These are phyloP conservation scores for Talaromyces sp. DNA, from an alignment of 2,329 filamentous ascomycete genomes.

Conservation along the genomic window DNA sequence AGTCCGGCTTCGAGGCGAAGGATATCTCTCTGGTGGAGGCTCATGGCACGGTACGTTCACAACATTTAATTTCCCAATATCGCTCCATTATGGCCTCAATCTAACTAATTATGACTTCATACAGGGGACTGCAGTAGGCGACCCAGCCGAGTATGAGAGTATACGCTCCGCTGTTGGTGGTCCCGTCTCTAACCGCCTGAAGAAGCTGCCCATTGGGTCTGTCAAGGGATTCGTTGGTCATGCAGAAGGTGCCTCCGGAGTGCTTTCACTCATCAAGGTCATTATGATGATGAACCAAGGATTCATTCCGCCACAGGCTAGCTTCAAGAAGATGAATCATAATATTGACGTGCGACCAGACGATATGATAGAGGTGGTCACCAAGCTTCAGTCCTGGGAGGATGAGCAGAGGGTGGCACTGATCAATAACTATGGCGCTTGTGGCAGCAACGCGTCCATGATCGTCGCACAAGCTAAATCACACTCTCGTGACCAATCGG, in stretches of 20 bases:
- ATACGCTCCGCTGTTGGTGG: neutral
- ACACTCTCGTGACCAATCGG: conserved; percentile 1
- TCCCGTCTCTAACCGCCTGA: neutral
- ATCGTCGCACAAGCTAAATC: conserved; percentile 24
- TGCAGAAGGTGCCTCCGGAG: conserved; percentile 34
- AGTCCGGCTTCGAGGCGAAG: neutral
- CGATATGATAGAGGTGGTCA: conserved; percentile 22
- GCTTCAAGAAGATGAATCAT: conserved; percentile 26
- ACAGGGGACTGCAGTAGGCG: neutral
- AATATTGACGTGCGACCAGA: conserved; percentile 15
- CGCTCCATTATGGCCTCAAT: too few relatives aligned
- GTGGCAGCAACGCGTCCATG: conserved; percentile 32
- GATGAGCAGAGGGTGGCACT: conserved; percentile 19
- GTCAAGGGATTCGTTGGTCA: conserved; percentile 40
- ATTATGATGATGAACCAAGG: conserved; percentile 31
- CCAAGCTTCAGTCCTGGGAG: conserved; percentile 15
- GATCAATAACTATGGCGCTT: conserved; percentile 37
- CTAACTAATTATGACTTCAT: too few relatives aligned
- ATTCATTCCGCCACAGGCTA: conserved; percentile 31
- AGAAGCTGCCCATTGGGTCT: conserved; percentile 26
- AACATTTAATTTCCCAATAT: too few relatives aligned
- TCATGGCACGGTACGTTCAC: neutral
- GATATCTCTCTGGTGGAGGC: neutral
- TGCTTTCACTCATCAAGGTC: conserved; percentile 31
- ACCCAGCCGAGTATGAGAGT: neutral